Base-by-base conservation (phyloP, 495 filamentous ascomycete genomes). In the Aspergillus biplanus region DNA sequence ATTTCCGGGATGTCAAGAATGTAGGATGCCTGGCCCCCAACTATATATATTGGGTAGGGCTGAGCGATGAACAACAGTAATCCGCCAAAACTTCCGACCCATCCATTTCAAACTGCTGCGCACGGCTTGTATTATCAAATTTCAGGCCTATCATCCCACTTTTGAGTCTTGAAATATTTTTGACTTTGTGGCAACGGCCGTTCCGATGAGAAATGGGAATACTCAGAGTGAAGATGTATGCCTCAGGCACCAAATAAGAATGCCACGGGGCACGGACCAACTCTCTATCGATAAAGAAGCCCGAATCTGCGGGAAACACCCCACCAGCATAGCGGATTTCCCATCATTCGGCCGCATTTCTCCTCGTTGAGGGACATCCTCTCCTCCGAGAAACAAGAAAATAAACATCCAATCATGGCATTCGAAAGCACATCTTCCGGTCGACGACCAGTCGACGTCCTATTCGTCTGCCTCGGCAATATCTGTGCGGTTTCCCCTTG, bases 381-480 rank as follows among this genome's bases (percentile, higher is more conserved):
- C 27, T 27, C 21, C 21, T 27, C 21, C 21, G 1, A 27, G 21
- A 27, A 27, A 27, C 21, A 27, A 33, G 52, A 39, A 16, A 31
- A 6, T 13, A 50, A 50, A 33, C n/a, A 1, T 27, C 21, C 13
- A 12, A 57, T 11, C 11, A 69, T 69, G 61, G 67, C 72, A 46
- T 18, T 66, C 6, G 62, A 69, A 58, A 62, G 68, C 16, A 7
- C 56, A 4, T 33, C 52, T 21, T 63, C 69, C 12, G 56, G 68
- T 15, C 53, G 37, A 42, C 66, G 64, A 33, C 78, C 82, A 5
- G 80, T 92, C 61, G 95, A 87, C 8, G 89, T 99, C 33, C 85
- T 99, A 49, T 99, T 99, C 75, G 93, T 97, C 67, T 99, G 95
- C 74, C 82, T 99, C 13, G 95, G 95, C 67, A 99, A 99, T 76